Evolutionary conservation across 306 rosid species (phyloP).

Genomic region (Chamaecrista fasciculata): DNA sequence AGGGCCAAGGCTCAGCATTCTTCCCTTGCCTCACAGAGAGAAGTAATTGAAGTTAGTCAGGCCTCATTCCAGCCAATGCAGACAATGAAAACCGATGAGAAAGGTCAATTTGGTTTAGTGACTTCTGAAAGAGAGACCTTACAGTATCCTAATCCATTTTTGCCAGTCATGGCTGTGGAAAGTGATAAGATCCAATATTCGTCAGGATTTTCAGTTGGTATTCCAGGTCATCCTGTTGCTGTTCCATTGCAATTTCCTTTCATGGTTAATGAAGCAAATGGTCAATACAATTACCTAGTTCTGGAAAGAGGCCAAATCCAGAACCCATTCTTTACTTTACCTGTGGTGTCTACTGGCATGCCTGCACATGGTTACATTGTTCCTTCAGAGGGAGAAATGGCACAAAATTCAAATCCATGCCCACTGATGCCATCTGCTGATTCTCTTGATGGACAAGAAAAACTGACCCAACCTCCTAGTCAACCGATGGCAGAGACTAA

Average conservation of each 20-base stretch:
- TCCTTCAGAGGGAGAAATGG: slow-evolving; percentile 44
- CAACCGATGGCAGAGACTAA: slow-evolving; percentile 37
- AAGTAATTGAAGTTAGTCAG: slow-evolving; percentile 34
- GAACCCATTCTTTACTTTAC: slow-evolving; percentile 51
- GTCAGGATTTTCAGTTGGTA: slow-evolving; percentile 42
- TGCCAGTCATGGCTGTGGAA: slow-evolving; percentile 44
- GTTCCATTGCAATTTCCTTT: slow-evolving; percentile 49
- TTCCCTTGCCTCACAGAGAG: slow-evolving; percentile 35
- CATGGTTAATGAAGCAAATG: slow-evolving; percentile 40
- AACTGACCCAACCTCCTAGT: slow-evolving; percentile 36
- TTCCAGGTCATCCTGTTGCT: slow-evolving; percentile 42
- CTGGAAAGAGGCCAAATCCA: slow-evolving; percentile 44
- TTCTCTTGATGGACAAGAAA: slow-evolving; percentile 31
- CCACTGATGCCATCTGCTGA: slow-evolving; percentile 36
- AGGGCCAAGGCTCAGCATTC: slow-evolving; percentile 59
- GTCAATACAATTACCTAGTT: slow-evolving; percentile 45
- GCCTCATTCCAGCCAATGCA: slow-evolving; percentile 39
- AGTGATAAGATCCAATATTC: slow-evolving; percentile 42
- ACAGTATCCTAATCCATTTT: slow-evolving; percentile 48
- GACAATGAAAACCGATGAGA: slow-evolving; percentile 37
- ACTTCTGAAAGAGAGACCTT: slow-evolving; percentile 34
- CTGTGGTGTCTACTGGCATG: slow-evolving; percentile 37
- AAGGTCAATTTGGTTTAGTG: slow-evolving; percentile 41
- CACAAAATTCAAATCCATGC: slow-evolving; percentile 32
- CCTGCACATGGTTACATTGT: slow-evolving; percentile 30